Base-by-base conservation (phyloP, 208 protist species). In the Balamuthia mandrillaris region DNA sequence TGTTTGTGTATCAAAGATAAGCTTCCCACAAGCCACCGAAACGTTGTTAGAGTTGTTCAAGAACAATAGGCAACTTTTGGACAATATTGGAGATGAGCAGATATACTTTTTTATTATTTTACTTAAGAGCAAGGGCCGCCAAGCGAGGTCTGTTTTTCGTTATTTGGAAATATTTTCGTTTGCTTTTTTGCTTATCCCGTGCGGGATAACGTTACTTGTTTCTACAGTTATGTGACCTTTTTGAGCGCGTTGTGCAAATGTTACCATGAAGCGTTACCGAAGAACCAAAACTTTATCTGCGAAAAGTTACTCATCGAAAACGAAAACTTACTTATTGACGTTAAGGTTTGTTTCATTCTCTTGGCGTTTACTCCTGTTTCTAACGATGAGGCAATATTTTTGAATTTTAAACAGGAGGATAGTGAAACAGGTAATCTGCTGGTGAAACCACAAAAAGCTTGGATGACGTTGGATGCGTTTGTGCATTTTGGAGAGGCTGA, bases 211-310 rank as follows among this genome's bases (percentile, higher is more conserved):
- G 49, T 54, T 54, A 21, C 49, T 18, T 14, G 16, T n/a, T n/a
- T n/a, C n/a, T n/a, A n/a, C n/a, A n/a, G n/a, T n/a, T 83, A 83
- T 54, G 42, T 83, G 37, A 83, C 61, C 14, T 83, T 83, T 39
- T 18, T 83, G 29, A 52, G 35, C n/a, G 66, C 49, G 37, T 54
- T 83, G 21, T 83, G 75, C 24, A 27, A 54, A 47, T 83, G 75
- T n/a, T 33, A 39, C n/a, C 52, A 66, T 24, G 47, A 66, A 9
- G 35, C 52, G 7, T 29, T 83, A 10, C 29, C 16, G n/a, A 5
- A 24, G n/a, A 83, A 83, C 41, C 75, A 83, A 37, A 82, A 82
- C 75, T 82, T 82, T 37, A 82, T 82, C 39, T 60, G 45, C 37
- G 51, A 65, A 37, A 81, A 52, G 51, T 33, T 65, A 33, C 37